Base-by-base conservation (phyloP, 2,329 filamentous ascomycete genomes). In the Karstenula rhodostoma region DNA sequence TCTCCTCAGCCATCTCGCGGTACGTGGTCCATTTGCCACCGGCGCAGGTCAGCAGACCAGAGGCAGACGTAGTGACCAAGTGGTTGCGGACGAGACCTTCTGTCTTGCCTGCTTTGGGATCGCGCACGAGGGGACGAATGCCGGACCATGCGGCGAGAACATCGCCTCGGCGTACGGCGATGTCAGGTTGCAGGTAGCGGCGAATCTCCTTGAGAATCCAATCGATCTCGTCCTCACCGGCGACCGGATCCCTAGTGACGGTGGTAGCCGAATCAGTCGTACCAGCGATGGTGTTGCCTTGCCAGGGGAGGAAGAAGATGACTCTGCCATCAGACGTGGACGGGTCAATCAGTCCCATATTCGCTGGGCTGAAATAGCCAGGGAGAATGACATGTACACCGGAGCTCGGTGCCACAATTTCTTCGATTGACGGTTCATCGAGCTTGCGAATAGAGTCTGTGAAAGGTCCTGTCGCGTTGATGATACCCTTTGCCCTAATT, bases 21-120 rank as follows among this genome's bases (percentile, higher is more conserved):
- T 96, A 96, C 1, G 93, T 96, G 2, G 93, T 96, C 93, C 93
- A 96, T 80, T 96, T 96, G 50, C 93, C 93, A 68, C 93, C 93
- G 29, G 92, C 92, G 73, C 92, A 94, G 35, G 93, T 96, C 66
- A 96, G 81, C 22, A 96, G 85, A 12, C 93, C 93, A 7, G 91
- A 92, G 1, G 85, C 78, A n/a, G 92, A 94, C 52, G 92, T 85
- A 61, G 92, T 90, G 67, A 96, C 87, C 46, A 96, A 84, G 76
- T 96, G 93, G 77, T 94, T 96, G 58, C 93, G 90, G 54, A 96
- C 93, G 19, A 96, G 87, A 27, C 92, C 93, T 78, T 96, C 89
- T 0, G 93, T 95, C 75, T 93, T 94, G 77, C 88, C 88, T 54
- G 92, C 91, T 73, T 93, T 92, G 43, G 93, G 93, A 72, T 96